These are phyloP conservation scores for Trametes punicea DNA, from an alignment of 768 basidiomycete species.

Conservation along the genomic window DNA sequence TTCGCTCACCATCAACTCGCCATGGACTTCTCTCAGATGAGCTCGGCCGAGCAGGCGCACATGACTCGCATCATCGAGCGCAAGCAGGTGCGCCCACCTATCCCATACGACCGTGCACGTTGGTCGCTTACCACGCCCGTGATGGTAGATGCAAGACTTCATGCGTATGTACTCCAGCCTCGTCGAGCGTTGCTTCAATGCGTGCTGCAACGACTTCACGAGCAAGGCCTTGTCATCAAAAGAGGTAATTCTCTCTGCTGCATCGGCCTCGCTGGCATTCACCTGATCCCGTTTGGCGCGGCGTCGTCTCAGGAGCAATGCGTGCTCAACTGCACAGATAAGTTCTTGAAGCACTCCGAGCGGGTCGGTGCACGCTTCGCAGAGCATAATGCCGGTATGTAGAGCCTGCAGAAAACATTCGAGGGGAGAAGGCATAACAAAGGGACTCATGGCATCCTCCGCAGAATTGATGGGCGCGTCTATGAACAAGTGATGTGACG, in stretches of 20 bases:
- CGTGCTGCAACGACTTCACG: conserved; percentile 96
- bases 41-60: conserved; percentile 90
- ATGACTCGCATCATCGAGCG: conserved; percentile 94
- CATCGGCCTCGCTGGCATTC: too few relatives aligned
- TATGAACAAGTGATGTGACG: conserved; percentile 11
- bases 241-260: conserved; percentile 57
- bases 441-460: neutral
- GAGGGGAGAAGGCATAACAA: too few relatives aligned
- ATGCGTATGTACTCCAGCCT: conserved; percentile 91
- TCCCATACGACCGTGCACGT: neutral
- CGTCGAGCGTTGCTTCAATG: conserved; percentile 93
- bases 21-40: conserved; percentile 94
- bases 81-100: conserved; percentile 70
- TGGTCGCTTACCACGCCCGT: neutral
- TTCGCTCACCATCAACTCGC: conserved; percentile 14
- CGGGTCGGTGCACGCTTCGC: conserved; percentile 90
- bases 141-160: conserved; percentile 93
- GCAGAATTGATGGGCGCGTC: conserved; percentile 20
- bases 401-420: neutral
- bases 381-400: conserved; percentile 86
- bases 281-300: conserved; percentile 7
- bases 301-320: conserved; percentile 67
- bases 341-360: conserved; percentile 96
- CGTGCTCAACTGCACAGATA: conserved; percentile 92
- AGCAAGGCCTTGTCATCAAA: conserved; percentile 90